A percentile compares a stretch with the other conserved stretches of the same genome.
phyloP scores from a whole-genome alignment of 192 early-diverging fungal species.

The Coemansia javaensis region DNA sequence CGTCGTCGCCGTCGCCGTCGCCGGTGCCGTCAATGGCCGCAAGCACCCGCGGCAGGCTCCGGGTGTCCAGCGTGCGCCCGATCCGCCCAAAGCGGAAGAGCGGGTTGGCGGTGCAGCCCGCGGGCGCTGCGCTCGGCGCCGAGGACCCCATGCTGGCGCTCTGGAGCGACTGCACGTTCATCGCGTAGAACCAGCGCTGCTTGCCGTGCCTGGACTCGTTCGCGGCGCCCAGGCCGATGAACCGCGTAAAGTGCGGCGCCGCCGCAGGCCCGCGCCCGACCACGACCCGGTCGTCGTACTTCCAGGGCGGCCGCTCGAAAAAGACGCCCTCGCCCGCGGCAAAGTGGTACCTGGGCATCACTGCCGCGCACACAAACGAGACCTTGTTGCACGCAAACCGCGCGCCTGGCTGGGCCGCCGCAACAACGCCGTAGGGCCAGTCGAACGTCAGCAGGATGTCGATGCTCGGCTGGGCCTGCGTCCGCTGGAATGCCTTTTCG shows the following conservation, averaged over 20 bases:
- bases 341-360: constrained; percentile 90
- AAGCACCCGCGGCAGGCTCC: constrained; percentile 4
- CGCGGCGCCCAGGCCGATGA: constrained; percentile 74
- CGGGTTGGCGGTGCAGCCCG: constrained; percentile 56
- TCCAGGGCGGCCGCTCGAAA: constrained; percentile 82
- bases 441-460: constrained; percentile 84
- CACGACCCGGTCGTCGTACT: constrained; percentile 26
- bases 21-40: constrained; percentile 18
- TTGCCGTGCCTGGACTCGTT: constrained; percentile 56
- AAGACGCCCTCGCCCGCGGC: constrained; percentile 62
- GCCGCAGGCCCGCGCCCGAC: constrained; percentile 14
- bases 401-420: constrained; percentile 8
- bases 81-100: constrained; percentile 28
- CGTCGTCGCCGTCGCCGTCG: too few species aligned
- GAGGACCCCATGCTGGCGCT: constrained; percentile 23
- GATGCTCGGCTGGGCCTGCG: constrained; percentile 34
- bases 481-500: constrained; percentile 28
- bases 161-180: constrained; percentile 71
- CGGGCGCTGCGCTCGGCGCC: constrained; percentile 28
- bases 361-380: constrained; percentile 35
- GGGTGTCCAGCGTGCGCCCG: constrained; percentile 12
- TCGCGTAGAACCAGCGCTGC: constrained; percentile 89
- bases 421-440: constrained; percentile 63
- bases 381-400: constrained; percentile 24
- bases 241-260: constrained; percentile 58